Percentiles rank a stretch among this genome's conserved stretches.
These are phyloP conservation scores for Apodospora peruviana DNA, from an alignment of 495 filamentous ascomycete species.

Conservation along the genomic window DNA sequence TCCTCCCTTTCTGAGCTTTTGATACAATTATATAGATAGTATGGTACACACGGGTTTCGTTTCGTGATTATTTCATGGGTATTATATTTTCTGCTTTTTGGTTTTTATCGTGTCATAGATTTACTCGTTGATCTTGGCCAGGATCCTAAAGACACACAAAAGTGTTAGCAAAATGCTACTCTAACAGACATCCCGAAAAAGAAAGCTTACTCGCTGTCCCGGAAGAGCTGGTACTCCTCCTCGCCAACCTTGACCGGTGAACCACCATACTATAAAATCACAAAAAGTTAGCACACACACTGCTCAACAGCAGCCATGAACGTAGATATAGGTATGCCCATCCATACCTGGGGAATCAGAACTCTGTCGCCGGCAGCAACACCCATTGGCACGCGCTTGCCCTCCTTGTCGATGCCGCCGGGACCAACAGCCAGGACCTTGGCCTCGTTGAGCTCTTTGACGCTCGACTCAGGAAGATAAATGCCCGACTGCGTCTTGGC, in stretches of 20 bases:
- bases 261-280: conserved; percentile 72
- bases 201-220: conserved; percentile 84
- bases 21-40: background rate
- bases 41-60: background rate
- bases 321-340: too few relatives aligned
- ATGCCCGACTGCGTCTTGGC: conserved; percentile 92
- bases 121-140: conserved; percentile 89
- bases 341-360: conserved; percentile 87
- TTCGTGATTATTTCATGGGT: conserved; percentile 11
- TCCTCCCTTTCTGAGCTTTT: background rate
- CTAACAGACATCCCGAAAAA: background rate
- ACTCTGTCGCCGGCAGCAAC: conserved; percentile 85
- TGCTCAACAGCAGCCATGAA: background rate
- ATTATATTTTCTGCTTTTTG: conserved; percentile 17
- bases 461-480: conserved; percentile 92
- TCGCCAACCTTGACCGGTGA: conserved; percentile 95
- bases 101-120: conserved; percentile 33
- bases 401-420: conserved; percentile 77
- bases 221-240: conserved; percentile 91
- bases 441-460: conserved; percentile 98
- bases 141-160: conserved; percentile 46
- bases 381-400: conserved; percentile 75
- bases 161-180: conserved; percentile 19
- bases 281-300: conserved; percentile 2
- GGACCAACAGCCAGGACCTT: conserved; percentile 93